Percentiles rank a stretch among this genome's conserved stretches.
These are phyloP conservation scores for Starmerella vitae DNA, from an alignment of 805 yeast genomes.

Conservation along the genomic window DNA sequence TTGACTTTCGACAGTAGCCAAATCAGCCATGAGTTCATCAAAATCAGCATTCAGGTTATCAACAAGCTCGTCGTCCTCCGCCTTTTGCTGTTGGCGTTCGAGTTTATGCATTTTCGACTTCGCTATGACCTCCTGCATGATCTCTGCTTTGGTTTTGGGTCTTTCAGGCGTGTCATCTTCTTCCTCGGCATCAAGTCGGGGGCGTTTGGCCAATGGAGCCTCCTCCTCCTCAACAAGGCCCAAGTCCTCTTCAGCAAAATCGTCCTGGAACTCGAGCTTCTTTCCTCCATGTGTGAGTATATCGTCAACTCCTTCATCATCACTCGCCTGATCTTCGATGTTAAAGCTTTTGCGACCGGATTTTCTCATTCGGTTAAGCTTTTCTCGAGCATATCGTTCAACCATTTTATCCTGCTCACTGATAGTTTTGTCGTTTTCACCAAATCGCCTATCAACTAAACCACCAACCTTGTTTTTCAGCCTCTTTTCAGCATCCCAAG, in stretches of 20 bases:
- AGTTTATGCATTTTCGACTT: constrained; percentile 32
- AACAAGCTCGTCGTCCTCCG: constrained; percentile 27
- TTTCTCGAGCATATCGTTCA: constrained; percentile 83
- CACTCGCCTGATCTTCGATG: constrained; percentile 51
- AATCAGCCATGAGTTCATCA: constrained; percentile 25
- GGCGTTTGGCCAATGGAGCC: background rate
- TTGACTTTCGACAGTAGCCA: constrained; percentile 13
- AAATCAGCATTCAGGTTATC: constrained; percentile 29
- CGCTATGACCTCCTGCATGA: constrained; percentile 34
- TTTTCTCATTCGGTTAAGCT: constrained; percentile 33
- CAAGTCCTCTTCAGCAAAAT: constrained; percentile 37
- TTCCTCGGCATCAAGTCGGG: constrained; percentile 2
- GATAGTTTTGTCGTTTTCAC: constrained; percentile 60
- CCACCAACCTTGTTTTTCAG: constrained; percentile 64
- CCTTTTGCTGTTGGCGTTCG: constrained; percentile 31
- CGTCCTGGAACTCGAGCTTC: constrained; percentile 46
- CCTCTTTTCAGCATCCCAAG: constrained; percentile 52
- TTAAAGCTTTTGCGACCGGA: constrained; percentile 40
- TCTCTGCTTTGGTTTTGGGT: constrained; percentile 31
- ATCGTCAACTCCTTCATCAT: constrained; percentile 31
- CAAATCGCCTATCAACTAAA: constrained; percentile 75
- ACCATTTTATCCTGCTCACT: constrained; percentile 89
- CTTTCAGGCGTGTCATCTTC: constrained; percentile 28
- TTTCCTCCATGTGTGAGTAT: constrained; percentile 69
- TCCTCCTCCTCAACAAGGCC: constrained; percentile 30